These are phyloP conservation scores for Wickerhamomyces chambardii DNA, from an alignment of 805 yeast genomes.

Conservation along the genomic window DNA sequence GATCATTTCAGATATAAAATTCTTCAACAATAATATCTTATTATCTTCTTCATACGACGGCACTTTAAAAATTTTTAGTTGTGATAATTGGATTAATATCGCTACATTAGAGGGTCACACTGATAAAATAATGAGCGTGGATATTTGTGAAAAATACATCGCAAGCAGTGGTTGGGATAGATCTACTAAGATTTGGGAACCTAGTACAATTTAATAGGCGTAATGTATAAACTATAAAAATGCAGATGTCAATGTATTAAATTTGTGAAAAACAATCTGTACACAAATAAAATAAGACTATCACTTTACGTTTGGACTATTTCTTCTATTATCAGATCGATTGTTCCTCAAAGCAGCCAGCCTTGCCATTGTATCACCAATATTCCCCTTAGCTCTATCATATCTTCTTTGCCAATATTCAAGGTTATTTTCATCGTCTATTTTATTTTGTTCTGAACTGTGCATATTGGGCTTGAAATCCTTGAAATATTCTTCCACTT, in stretches of 20 bases:
- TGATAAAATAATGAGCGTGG: slow-evolving; percentile 70
- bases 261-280: background rate
- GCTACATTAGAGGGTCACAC: slow-evolving; percentile 45
- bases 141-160: slow-evolving; percentile 36
- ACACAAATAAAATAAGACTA: background rate
- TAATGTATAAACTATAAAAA: slow-evolving; percentile 4
- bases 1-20: slow-evolving; percentile 57
- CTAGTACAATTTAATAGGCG: slow-evolving; percentile 31
- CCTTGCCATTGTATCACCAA: slow-evolving; percentile 9
- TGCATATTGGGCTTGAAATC: slow-evolving; percentile 2
- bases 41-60: slow-evolving; percentile 69
- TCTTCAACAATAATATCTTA: slow-evolving; percentile 32
- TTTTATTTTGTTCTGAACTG: background rate
- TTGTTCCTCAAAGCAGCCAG: slow-evolving; percentile 7
- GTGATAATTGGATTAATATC: slow-evolving; percentile 61
- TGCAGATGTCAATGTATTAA: background rate
- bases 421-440: slow-evolving; percentile 4
- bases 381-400: slow-evolving; percentile 7
- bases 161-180: slow-evolving; percentile 82
- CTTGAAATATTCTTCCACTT: slow-evolving; percentile 10
- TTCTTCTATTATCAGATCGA: slow-evolving; percentile 9
- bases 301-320: slow-evolving; percentile 9
- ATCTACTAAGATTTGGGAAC: slow-evolving; percentile 55
- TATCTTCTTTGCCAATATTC: slow-evolving; percentile 7
- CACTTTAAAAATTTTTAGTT: slow-evolving; percentile 48